Base-by-base conservation (phyloP, 2,329 filamentous ascomycete genomes). In the Trichoderma oligosporum region DNA sequence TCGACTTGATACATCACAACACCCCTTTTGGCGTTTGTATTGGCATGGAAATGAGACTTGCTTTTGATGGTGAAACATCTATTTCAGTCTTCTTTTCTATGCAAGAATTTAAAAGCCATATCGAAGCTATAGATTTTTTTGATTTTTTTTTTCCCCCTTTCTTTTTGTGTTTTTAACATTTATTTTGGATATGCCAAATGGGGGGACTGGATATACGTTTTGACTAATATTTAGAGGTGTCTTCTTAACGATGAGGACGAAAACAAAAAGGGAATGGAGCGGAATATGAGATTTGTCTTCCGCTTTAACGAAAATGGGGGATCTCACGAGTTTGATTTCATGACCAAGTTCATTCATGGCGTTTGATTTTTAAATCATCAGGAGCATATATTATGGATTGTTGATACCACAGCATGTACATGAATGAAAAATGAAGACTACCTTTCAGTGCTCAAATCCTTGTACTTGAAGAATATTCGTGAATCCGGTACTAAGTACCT, bases 231-330 rank as follows among this genome's bases (percentile, higher is more conserved):
- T 29, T 36, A 46, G 52, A 46, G 25, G 31, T 27, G 38, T 29
- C 41, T 16, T 35, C 31, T 29, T 38, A 25, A 53, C 20, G n/a
- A 11, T 2, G 29, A 35, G 31, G 31, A 24, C 31, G 22, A 35
- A 55, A 55, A 41, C 39, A 55, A 38, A 46, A 45, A 22, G 22
- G 41, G 52, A 44, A 29, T 31, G 52, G 52, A 41, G 52, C 22
- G 24, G 41, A 46, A 31, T 18, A 38, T 38, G 35, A n/a, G 22
- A 44, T 29, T 25, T 29, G 31, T 39, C 33, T 38, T 24, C 29
- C 39, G 31, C n/a, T n/a, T n/a, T n/a, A n/a, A n/a, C 12, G 8
- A 5, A 7, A 12, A 16, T 46, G 41, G 41, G 18, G 52, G 33
- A 25, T 18, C 22, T 42, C 11, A 46, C 18, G 41, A 9, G 27